Evolutionary conservation across 2,329 filamentous ascomycete species (phyloP), one percentile per base, ranked within the genome.

Genomic region (Cercospora sp.): DNA sequence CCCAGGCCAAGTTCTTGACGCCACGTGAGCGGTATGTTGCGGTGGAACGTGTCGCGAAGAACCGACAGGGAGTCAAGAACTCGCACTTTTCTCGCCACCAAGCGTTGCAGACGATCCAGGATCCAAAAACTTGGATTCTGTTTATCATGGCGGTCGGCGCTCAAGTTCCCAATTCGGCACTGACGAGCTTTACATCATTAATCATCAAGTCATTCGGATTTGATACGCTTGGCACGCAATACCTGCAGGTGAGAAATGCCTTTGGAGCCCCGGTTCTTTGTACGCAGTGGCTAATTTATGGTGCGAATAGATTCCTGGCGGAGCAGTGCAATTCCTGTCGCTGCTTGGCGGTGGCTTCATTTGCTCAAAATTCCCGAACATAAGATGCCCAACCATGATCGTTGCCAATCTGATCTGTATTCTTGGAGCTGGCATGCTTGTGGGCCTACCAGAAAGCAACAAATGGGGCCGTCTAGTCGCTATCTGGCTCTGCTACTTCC

Each of bases 121-220:
- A 89, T 69, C 81, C 85, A 0, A 88, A 89, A 76, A 87, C 86
- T 0, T 89, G 86, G 86, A 80, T 88, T 13, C 73, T 89, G 5
- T 87, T 87, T 66, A 69, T 87, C 37, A 82, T 85, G 76, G 83
- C 85, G 0, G 79, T 83, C 16, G 85, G 83, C 0, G 85, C 85
- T 0, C 85, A 88, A 69, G 80, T 88, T 1, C 86, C 86, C 0
- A 88, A 88, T 65, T 82, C 85, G 0, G 86, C 85, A 0, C 74
- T 88, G 45, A 88, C 86, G 0, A 85, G 81, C 69, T 85, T 85
- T 70, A 82, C 80, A 2, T 84, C 82, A 8, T 79, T 85, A 28
- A 83, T 85, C 63, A 81, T 85, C 67, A 78, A 78, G 24, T 82
- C 82, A 4, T 82, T 82, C 59, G 80, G 81, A 18, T 80, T 85